Evolutionary conservation across 768 basidiomycete species (phyloP).

Genomic region (Termitomyces sp.): DNA sequence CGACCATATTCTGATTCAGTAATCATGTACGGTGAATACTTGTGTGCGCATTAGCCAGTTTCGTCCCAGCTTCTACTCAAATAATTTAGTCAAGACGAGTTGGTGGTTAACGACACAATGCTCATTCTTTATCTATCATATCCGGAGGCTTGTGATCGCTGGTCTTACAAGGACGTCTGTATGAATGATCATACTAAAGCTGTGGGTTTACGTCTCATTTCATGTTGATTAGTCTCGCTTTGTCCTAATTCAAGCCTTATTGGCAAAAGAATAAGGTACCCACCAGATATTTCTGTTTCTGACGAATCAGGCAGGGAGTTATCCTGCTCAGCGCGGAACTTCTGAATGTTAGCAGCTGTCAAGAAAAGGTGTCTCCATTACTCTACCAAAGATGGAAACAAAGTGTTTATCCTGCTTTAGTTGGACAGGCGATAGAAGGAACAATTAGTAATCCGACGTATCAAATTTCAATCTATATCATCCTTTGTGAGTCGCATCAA

Average conservation of each 20-base stretch:
- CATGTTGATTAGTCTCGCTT: neutral
- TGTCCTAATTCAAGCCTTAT: neutral
- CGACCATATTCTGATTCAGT: too few relatives aligned
- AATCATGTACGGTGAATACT: too few relatives aligned
- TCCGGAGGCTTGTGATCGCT: neutral
- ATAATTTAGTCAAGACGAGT: too few relatives aligned
- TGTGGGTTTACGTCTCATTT: neutral
- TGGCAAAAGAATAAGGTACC: neutral
- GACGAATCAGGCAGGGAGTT: neutral
- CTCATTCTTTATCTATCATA: neutral
- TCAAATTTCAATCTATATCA: too few relatives aligned
- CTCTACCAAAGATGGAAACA: neutral
- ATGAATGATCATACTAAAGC: neutral
- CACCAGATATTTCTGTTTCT: neutral
- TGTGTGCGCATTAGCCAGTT: neutral
- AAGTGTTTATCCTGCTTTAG: neutral
- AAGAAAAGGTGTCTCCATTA: neutral
- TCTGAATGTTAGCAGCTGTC: neutral
- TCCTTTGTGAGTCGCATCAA: too few relatives aligned
- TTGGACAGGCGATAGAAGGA: neutral
- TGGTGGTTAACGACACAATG: neutral
- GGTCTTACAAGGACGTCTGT: neutral
- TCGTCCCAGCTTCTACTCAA: too few relatives aligned
- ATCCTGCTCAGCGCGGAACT: neutral
- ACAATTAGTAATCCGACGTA: too few relatives aligned